Base-by-base conservation (phyloP, 345 rosid genomes). In the Bretschneidera sinensis region DNA sequence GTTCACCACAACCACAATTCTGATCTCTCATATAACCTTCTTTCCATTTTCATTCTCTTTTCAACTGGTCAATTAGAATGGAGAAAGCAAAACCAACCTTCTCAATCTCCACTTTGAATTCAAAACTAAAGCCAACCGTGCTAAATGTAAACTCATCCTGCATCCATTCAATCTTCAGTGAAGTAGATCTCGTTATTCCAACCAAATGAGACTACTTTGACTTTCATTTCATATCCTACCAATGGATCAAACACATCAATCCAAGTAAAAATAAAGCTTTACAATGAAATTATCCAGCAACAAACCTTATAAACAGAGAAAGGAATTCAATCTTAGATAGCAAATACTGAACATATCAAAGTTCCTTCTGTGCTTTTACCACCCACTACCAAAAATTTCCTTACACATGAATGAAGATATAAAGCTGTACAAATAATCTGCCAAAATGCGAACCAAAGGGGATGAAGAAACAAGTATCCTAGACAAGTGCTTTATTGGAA, bases 351-450 rank as follows among this genome's bases (percentile, higher is more conserved):
- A 18, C 51, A 55, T 10, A 51, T 48, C 24, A 56, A 48, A 13
- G 52, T 17, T 63, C 55, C 45, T 14, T 60, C 60, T 24, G 59
- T 67, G 54, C 55, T 74, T 64, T 45, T 52, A 55, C 52, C 57
- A 65, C 45, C 58, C 71, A 62, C 84, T 76, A 76, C 74, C 78
- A 79, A 78, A 81, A 81, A 33, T 84, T 43, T 60, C 75, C 67
- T 82, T 83, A 78, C 85, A 86, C 81, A 79, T 84, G 91, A 88
- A 91, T 86, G 77, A 86, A 86, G 88, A 83, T 76, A 81, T 82
- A 83, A 76, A 55, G 67, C 96, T 91, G 85, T 85, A 83, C 92
- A 85, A 69, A 76, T 73, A 81, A 76, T 75, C 70, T 75, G 77
- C 76, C 71, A n/a, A n/a, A n/a, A 72, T 59, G 73, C 55, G 66